Evolutionary conservation across 129 eudicot genomes (phyloP), one percentile per base, ranked within the genome.

Genomic region (Flaveria trinervia): DNA sequence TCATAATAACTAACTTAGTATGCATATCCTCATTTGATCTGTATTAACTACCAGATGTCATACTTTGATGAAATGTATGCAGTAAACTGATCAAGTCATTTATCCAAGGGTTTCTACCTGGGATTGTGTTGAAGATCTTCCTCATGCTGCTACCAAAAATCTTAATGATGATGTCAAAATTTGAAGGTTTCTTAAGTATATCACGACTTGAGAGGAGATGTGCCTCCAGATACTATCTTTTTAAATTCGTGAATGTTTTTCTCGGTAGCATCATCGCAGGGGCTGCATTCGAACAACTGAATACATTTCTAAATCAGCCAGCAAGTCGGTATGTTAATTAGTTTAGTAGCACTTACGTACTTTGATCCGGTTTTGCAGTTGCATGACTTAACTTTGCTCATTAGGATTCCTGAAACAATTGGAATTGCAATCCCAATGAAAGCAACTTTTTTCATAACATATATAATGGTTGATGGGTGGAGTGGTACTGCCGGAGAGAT

Each of bases 391-490:
- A 9, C 7, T 3, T 62, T 26, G 0, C 20, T 10, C 65, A 12
- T 12, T 83, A 94, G 98, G 61, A 89, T 94, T 17, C 90, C 96
- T 9, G 82, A 64, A 80, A 87, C 71, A 5, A 86, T 94, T 26
- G 98, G 98, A 20, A 88, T 91, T 3, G 89, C 97, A 36, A 88
- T 94, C 73, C 97, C 98, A 12, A 87, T 87, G 96, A 94, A 91
- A 82, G 98, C 98, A 49, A 94, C 98, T 1, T 94, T 94, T 82
- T 94, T 94, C 76, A 94, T 94, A 66, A 94, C 98, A 2, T 94
- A 91, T 74, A 87, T 94, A 74, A 91, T 94, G 98, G 89, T 94
- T 76, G 98, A 94, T 72, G 98, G 98, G 69, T 94, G 98, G 98
- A 92, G 93, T 72, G 97, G 98, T 59, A 86, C 91, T 22, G 98